These are phyloP conservation scores for Paramarasmius palmivorus DNA, from an alignment of 1,284 basidiomycete genomes.

Conservation along the genomic window DNA sequence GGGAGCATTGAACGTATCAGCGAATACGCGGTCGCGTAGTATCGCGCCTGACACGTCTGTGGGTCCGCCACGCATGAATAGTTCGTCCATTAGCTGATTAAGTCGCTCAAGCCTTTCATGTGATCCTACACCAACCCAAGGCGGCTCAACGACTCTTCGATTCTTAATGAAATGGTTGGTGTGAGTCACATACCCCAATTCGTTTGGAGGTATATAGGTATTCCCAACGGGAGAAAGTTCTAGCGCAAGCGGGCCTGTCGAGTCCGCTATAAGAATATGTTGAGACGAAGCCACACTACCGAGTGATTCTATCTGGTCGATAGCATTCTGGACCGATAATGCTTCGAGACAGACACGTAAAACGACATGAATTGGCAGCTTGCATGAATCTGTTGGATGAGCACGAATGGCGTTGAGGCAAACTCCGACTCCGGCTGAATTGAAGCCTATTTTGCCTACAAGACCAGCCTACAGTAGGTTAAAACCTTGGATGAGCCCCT, in stretches of 20 bases:
- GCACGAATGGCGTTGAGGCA: slow-evolving; percentile 21
- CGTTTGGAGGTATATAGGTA: slow-evolving; percentile 7
- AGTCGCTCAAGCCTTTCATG: slow-evolving; percentile 15
- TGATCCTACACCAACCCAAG: slow-evolving; percentile 15
- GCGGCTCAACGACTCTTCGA: slow-evolving; percentile 12
- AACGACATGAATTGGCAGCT: slow-evolving; percentile 18
- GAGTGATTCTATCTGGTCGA: slow-evolving; percentile 9
- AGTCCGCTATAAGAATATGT: slow-evolving; percentile 19
- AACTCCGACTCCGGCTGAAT: slow-evolving; percentile 17
- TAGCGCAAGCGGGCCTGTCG: slow-evolving; percentile 12
- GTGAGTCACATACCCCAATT: slow-evolving; percentile 13
- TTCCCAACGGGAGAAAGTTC: slow-evolving; percentile 18
- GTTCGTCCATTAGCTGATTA: slow-evolving; percentile 9
- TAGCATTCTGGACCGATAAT: slow-evolving; percentile 11
- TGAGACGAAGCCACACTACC: slow-evolving; percentile 18
- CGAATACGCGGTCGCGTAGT: slow-evolving; percentile 12
- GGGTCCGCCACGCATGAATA: slow-evolving; percentile 1
- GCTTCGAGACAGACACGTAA: slow-evolving; percentile 17
- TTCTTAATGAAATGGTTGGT: slow-evolving; percentile 19
- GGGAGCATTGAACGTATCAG: slow-evolving; percentile 15
- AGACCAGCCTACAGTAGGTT: slow-evolving; percentile 15
- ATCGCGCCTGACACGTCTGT: slow-evolving; percentile 1
- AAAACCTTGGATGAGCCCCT: neutral
- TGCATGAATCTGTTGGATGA: slow-evolving; percentile 14
- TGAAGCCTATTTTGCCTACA: slow-evolving; percentile 21